Conservation (phyloP, 345 rosid genomes). For the Salix suchowensis region DNA sequence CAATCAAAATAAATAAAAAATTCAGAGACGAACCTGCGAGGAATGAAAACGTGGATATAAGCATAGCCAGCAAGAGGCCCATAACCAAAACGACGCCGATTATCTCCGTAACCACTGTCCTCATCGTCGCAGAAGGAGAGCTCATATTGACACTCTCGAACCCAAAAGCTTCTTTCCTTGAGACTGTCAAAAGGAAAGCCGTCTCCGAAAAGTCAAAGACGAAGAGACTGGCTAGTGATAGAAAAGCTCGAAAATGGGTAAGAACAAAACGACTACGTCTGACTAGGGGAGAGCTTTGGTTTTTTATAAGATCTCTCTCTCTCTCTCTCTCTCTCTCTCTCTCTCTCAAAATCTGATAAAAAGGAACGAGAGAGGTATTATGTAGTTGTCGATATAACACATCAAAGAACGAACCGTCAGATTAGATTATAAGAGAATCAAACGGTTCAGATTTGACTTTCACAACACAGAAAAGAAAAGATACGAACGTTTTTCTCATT, state of each 20-base stretch:
- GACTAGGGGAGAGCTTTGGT: background rate
- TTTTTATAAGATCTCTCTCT: background rate
- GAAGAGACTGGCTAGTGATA: background rate
- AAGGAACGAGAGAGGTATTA: slow-evolving; percentile 1
- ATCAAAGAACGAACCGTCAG: slow-evolving; percentile 26
- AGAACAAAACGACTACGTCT: background rate
- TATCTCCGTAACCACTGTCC: slow-evolving; percentile 8
- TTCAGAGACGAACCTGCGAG: slow-evolving; percentile 16
- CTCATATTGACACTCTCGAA: background rate
- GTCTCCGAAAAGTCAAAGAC: background rate
- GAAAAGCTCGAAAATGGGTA: background rate
- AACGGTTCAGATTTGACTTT: slow-evolving; percentile 31
- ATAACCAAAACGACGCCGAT: slow-evolving; percentile 12
- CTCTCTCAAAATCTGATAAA: slow-evolving; percentile 26
- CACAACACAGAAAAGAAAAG: background rate
- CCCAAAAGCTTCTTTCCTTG: background rate
- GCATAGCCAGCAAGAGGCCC: slow-evolving; percentile 12
- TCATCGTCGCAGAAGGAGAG: slow-evolving; percentile 17
- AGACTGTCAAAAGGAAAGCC: background rate
- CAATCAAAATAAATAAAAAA: background rate
- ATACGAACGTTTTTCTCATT: background rate
- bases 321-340: slow-evolving; percentile 1
- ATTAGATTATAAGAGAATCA: slow-evolving; percentile 25
- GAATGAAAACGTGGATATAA: slow-evolving; percentile 8
- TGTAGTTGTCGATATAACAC: background rate